Conservation (phyloP, 148 eudicot species). For the Vaccinium macrocarpon region DNA sequence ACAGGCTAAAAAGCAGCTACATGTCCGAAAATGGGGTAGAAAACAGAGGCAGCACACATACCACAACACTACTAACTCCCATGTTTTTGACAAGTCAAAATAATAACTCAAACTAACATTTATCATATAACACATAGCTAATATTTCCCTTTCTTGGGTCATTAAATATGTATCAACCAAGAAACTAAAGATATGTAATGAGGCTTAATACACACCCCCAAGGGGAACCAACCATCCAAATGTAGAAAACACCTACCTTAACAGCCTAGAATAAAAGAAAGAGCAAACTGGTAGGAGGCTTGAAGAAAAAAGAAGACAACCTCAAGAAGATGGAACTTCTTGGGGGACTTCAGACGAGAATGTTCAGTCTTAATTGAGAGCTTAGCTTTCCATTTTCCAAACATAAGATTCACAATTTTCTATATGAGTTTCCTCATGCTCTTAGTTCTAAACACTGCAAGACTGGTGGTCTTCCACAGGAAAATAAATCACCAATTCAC, state of each 20-base stretch:
- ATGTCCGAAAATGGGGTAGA: not conserved
- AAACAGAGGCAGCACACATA: not conserved
- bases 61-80: not conserved
- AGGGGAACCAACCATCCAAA: not conserved
- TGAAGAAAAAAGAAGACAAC: not conserved
- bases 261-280: not conserved
- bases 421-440: not conserved
- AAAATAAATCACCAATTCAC: not conserved
- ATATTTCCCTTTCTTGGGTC: not conserved
- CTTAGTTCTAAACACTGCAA: not conserved
- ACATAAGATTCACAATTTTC: not conserved
- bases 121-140: not conserved
- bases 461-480: not conserved
- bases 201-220: not conserved
- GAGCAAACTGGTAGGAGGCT: conserved; percentile 4
- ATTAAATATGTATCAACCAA: not conserved
- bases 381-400: not conserved
- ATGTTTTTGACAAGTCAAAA: not conserved
- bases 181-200: not conserved
- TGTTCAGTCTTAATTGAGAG: not conserved
- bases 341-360: not conserved
- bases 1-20: not conserved
- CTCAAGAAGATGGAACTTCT: not conserved
- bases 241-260: not conserved
- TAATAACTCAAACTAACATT: not conserved